Evolutionary conservation across 106 monocot species (phyloP).

Genomic region (Dendrobium huoshanense): DNA sequence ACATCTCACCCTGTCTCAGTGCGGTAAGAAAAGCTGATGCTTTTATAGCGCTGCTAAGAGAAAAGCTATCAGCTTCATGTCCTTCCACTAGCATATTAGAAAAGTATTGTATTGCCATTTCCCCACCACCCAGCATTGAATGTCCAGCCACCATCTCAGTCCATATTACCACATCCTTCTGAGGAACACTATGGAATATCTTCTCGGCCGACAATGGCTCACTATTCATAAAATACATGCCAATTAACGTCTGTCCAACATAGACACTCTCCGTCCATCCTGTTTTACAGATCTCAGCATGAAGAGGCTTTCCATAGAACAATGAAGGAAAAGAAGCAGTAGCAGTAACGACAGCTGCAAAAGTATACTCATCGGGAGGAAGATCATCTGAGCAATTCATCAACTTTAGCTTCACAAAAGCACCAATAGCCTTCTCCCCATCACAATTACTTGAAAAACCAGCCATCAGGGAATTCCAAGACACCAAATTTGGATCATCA

Average conservation of each 20-base stretch:
- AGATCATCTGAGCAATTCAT: conserved; percentile 6
- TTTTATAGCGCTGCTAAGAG: conserved; percentile 71
- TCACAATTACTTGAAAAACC: conserved; percentile 27
- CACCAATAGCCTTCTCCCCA: conserved; percentile 25
- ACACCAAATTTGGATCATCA: conserved; percentile 30
- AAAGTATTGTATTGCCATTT: conserved; percentile 54
- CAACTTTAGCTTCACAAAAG: conserved; percentile 25
- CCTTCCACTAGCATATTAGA: conserved; percentile 51
- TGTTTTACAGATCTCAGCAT: conserved; percentile 47
- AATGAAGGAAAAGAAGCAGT: conserved; percentile 35
- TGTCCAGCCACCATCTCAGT: conserved; percentile 83
- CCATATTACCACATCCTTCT: conserved; percentile 67
- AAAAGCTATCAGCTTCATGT: conserved; percentile 64
- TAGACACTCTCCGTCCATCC: conserved; percentile 44
- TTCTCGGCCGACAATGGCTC: conserved; percentile 41
- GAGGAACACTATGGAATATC: conserved; percentile 37
- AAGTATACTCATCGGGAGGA: conserved; percentile 48
- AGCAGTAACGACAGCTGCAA: conserved; percentile 33
- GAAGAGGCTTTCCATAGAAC: conserved; percentile 62
- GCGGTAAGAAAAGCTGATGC: conserved; percentile 56
- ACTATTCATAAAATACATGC: conserved; percentile 77
- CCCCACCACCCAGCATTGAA: conserved; percentile 54
- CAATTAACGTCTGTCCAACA: conserved; percentile 62
- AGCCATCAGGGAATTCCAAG: conserved; percentile 53
- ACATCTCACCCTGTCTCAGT: conserved; percentile 57